Conservation (phyloP, 805 yeast genomes). For the Debaryomyces hansenii region DNA sequence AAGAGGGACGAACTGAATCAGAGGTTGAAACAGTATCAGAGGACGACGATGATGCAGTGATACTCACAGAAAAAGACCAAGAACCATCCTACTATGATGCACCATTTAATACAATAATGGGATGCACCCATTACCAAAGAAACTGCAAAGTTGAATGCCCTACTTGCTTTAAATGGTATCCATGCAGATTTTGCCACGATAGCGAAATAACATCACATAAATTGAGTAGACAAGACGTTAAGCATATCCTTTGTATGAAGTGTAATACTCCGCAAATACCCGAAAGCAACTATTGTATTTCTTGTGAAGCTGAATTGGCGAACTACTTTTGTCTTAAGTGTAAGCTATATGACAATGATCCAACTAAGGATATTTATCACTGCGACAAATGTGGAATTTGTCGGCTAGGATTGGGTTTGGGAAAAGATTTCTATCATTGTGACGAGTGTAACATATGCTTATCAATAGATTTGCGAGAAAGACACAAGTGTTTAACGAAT, state of each 20-base stretch:
- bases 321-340: conserved; percentile 77
- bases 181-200: conserved; percentile 88
- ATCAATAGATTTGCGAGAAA: conserved; percentile 71
- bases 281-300: conserved; percentile 58
- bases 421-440: conserved; percentile 90
- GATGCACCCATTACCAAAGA: conserved; percentile 82
- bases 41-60: conserved; percentile 40
- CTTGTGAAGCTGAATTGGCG: conserved; percentile 69
- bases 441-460: conserved; percentile 86
- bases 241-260: conserved; percentile 75
- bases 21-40: background rate
- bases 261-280: conserved; percentile 79
- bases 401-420: conserved; percentile 83
- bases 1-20: background rate
- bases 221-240: conserved; percentile 53
- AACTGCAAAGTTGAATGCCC: conserved; percentile 84
- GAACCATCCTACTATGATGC: conserved; percentile 48
- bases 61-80: conserved; percentile 48
- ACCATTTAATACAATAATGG: conserved; percentile 48
- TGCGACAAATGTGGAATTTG: conserved; percentile 94
- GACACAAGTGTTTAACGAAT: conserved; percentile 82
- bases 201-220: conserved; percentile 49
- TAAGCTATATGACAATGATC: conserved; percentile 79
- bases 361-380: conserved; percentile 79
- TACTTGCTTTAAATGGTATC: conserved; percentile 68